Conservation (phyloP, 768 basidiomycete species). For the Agrocybe pediades region DNA sequence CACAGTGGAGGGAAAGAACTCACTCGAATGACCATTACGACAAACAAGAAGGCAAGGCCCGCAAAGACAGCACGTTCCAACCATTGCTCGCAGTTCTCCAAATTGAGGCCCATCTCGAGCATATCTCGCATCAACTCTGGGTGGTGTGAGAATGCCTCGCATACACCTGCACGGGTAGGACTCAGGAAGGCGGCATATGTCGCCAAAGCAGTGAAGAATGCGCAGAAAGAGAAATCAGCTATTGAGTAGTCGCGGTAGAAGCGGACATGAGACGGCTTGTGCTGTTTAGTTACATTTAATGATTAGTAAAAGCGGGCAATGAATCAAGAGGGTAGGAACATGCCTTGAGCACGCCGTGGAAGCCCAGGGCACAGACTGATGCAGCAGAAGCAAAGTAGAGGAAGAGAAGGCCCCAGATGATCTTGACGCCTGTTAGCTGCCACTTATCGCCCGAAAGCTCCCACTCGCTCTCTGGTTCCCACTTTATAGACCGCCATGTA, state of each 20-base stretch:
- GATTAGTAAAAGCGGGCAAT: slow-evolving; percentile 2
- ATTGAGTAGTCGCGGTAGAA: slow-evolving; percentile 84
- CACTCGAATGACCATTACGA: slow-evolving; percentile 69
- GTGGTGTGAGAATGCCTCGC: slow-evolving; percentile 75
- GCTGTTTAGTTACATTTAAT: slow-evolving; percentile 36
- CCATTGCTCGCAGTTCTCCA: slow-evolving; percentile 84
- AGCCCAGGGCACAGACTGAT: slow-evolving; percentile 62
- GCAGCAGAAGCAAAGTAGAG: slow-evolving; percentile 70
- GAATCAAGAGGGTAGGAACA: slow-evolving; percentile 16
- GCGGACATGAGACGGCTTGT: slow-evolving; percentile 63
- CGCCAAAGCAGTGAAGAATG: slow-evolving; percentile 55
- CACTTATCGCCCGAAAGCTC: slow-evolving; percentile 37
- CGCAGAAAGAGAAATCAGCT: slow-evolving; percentile 74
- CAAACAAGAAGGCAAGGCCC: slow-evolving; percentile 56
- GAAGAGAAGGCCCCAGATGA: slow-evolving; percentile 64
- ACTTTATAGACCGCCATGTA: slow-evolving; percentile 39
- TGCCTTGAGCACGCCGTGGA: slow-evolving; percentile 72
- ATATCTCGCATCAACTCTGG: slow-evolving; percentile 74
- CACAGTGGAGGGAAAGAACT: slow-evolving; percentile 25
- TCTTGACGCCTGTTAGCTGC: slow-evolving; percentile 44
- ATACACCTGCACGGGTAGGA: slow-evolving; percentile 58
- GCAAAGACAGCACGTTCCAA: slow-evolving; percentile 66
- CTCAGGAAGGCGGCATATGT: slow-evolving; percentile 62
- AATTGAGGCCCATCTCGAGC: slow-evolving; percentile 69
- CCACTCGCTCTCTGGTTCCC: slow-evolving; percentile 52